Evolutionary conservation across 306 rosid genomes (phyloP).

Genomic region (Cucurbita ficifolia): DNA sequence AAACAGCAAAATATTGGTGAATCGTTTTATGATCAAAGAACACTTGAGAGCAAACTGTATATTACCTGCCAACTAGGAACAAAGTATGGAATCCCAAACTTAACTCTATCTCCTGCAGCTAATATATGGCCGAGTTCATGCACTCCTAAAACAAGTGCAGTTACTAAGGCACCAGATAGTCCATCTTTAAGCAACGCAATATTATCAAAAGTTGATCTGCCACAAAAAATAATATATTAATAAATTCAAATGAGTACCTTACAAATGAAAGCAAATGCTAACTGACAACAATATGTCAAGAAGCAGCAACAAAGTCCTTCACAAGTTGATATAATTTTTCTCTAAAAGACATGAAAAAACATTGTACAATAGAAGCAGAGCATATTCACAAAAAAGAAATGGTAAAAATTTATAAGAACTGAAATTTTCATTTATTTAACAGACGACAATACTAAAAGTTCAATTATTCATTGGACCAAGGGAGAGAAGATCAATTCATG

Average conservation of each 20-base stretch:
- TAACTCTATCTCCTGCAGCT: conserved; percentile 53
- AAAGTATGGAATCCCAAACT: conserved; percentile 84
- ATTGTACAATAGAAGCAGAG: not conserved
- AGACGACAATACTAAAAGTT: not conserved
- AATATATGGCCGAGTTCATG: conserved; percentile 73
- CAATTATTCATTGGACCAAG: not conserved
- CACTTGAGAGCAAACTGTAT: conserved; percentile 4
- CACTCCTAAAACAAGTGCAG: conserved; percentile 60
- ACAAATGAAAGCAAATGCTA: not conserved
- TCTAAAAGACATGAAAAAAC: not conserved
- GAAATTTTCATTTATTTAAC: not conserved
- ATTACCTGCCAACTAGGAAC: conserved; percentile 99
- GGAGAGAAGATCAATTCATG: not conserved
- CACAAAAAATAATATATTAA: conserved; percentile 20
- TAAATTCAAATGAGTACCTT: conserved; percentile 15
- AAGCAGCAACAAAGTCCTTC: not conserved
- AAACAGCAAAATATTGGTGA: not conserved
- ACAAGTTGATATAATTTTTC: not conserved
- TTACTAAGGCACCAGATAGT: conserved; percentile 73
- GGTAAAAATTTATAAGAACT: not conserved
- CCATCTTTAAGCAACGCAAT: conserved; percentile 79
- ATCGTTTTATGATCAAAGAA: not conserved
- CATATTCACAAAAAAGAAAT: not conserved
- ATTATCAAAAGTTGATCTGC: conserved; percentile 83
- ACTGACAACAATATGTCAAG: not conserved